A percentile compares a stretch with the other conserved stretches of the same genome.
Evolutionary conservation across 129 eudicot species (phyloP).

Genomic region (Calendula officinalis): DNA sequence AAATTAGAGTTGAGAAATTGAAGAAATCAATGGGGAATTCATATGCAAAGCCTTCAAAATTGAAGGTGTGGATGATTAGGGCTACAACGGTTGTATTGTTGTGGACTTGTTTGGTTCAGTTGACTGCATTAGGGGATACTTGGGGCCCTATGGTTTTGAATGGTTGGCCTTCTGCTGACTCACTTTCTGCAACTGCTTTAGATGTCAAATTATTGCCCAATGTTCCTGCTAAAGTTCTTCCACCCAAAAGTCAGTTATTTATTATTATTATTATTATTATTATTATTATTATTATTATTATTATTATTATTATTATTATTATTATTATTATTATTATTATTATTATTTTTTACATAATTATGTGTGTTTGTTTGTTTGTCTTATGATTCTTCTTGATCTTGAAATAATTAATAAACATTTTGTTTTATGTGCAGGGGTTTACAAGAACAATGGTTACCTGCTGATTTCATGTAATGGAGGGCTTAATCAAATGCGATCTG

Average conservation of each 20-base stretch:
- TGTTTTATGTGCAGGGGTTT: conserved; percentile 61
- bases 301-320: conserved; percentile 22
- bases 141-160: conserved; percentile 82
- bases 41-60: conserved; percentile 18
- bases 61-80: conserved; percentile 84
- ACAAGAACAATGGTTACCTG: conserved; percentile 94
- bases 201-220: conserved; percentile 40
- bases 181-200: conserved; percentile 40
- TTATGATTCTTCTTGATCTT: conserved; percentile 3
- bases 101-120: conserved; percentile 90
- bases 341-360: not conserved
- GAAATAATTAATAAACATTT: not conserved
- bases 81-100: conserved; percentile 66
- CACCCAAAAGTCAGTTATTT: conserved; percentile 76
- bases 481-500: conserved; percentile 96
- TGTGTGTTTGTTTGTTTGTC: not conserved
- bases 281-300: not conserved
- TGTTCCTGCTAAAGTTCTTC: conserved; percentile 61
- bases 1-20: conserved; percentile 53
- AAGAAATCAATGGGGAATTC: conserved; percentile 30
- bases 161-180: conserved; percentile 73
- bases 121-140: conserved; percentile 62
- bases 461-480: conserved; percentile 99
- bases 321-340: too few species aligned
- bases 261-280: not conserved